Evolutionary conservation across 306 rosid genomes (phyloP), one percentile per base, ranked within the genome.

Genomic region (Vachellia collinsii): DNA sequence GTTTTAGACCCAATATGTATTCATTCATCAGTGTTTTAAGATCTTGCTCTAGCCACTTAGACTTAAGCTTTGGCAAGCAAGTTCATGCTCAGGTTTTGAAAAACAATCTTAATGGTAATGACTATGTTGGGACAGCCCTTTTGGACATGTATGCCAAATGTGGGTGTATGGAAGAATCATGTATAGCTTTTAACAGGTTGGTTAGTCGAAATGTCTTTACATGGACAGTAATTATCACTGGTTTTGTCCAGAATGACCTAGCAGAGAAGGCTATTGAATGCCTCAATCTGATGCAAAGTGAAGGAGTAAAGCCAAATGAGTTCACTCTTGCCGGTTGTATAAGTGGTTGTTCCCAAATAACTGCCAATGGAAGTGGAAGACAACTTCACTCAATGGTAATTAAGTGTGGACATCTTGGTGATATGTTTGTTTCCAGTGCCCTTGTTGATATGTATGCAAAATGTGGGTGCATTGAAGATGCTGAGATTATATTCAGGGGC

Each of bases 391-490:
- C 85, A 5, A 59, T 71, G 74, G 85, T 77, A 77, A 61, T 82
- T 12, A 82, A 82, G 81, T 77, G 81, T 63, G 85, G 85, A 47
- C 78, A 77, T 77, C 73, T 82, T 41, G 23, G 63, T 62, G 81
- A 82, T 70, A 62, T 82, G 54, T 50, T 70, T 77, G 81, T 82
- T 61, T 82, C 78, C 10, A 42, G 81, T 77, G 85, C 87, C 47
- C 77, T 84, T 38, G 53, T 80, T 65, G 84, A 84, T 72, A 72
- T 84, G 81, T 80, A 84, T 84, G 87, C 87, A 80, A 84, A 84
- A 72, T 84, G 82, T 54, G 87, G 84, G 54, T 65, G 73, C 72
- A 80, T 84, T 53, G 82, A 84, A 80, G 87, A 84, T 76, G 87
- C 87, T 43, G 87, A 80, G 76, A 51, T 75, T 37, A 77, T 84